These are phyloP conservation scores for Komagataella kurtzmanii DNA, from an alignment of 805 yeast species.

Conservation along the genomic window DNA sequence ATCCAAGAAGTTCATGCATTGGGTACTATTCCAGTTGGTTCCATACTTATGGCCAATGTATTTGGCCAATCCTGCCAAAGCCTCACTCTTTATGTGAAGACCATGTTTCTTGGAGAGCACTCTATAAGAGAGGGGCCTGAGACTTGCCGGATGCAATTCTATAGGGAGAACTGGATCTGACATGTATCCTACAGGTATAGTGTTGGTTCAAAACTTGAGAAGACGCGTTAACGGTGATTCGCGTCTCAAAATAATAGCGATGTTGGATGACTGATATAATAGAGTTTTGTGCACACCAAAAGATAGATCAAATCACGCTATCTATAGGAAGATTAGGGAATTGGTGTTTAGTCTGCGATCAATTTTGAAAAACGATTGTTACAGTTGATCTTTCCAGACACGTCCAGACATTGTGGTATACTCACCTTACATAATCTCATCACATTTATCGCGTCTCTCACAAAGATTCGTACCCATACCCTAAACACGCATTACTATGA, in stretches of 20 bases:
- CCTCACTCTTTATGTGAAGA: conserved; percentile 76
- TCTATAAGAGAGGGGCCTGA: conserved; percentile 87
- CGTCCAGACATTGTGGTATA: background rate
- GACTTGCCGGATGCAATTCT: conserved; percentile 61
- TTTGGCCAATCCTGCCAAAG: conserved; percentile 60
- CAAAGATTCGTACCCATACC: background rate
- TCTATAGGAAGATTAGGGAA: background rate
- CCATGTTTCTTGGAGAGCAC: conserved; percentile 88
- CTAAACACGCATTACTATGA: background rate
- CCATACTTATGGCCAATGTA: conserved; percentile 70
- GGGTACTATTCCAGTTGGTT: conserved; percentile 67
- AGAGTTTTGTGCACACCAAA: background rate
- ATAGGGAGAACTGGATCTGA: conserved; percentile 53
- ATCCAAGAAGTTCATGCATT: conserved; percentile 55
- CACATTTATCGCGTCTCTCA: background rate
- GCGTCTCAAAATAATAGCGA: background rate
- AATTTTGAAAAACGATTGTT: no score
- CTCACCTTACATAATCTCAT: background rate
- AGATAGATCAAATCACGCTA: background rate
- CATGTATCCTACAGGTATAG: conserved; percentile 6
- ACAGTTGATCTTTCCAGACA: background rate
- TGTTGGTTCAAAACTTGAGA: background rate
- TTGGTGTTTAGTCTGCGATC: no score
- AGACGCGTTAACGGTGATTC: background rate
- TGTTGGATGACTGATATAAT: background rate